phyloP scores from a whole-genome alignment of 495 filamentous ascomycete genomes.

The Penicillium fimorum region DNA sequence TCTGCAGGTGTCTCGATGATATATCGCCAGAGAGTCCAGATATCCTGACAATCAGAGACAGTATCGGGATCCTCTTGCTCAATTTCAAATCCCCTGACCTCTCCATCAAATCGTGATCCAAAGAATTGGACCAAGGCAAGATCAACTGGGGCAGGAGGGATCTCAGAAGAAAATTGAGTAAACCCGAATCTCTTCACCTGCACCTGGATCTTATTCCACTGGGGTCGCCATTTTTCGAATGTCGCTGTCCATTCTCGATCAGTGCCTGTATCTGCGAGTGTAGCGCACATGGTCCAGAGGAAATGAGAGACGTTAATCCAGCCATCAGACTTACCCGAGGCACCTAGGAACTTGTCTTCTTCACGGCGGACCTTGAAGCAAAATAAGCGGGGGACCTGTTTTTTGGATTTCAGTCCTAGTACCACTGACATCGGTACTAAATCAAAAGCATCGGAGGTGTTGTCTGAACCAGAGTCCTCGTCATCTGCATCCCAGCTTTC shows the following conservation, averaged over 20 bases:
- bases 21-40: slow-evolving; percentile 5
- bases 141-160: background rate
- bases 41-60: slow-evolving; percentile 1
- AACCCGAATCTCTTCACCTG: background rate
- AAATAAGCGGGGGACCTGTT: background rate
- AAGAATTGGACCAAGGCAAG: background rate
- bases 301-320: slow-evolving; percentile 6
- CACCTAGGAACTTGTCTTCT: background rate
- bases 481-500: slow-evolving; percentile 5
- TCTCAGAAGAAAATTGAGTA: slow-evolving; percentile 1
- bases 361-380: slow-evolving; percentile 1
- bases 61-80: background rate
- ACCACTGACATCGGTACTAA: background rate
- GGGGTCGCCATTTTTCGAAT: slow-evolving; percentile 2
- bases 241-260: slow-evolving; percentile 1
- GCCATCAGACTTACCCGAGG: background rate
- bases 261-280: background rate
- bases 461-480: background rate
- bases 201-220: background rate
- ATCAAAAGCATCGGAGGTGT: background rate
- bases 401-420: background rate
- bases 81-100: background rate
- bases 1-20: slow-evolving; percentile 2
- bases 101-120: background rate
- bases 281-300: slow-evolving; percentile 7